phyloP scores from a whole-genome alignment of 768 basidiomycete species.

The Jaapia argillacea region DNA sequence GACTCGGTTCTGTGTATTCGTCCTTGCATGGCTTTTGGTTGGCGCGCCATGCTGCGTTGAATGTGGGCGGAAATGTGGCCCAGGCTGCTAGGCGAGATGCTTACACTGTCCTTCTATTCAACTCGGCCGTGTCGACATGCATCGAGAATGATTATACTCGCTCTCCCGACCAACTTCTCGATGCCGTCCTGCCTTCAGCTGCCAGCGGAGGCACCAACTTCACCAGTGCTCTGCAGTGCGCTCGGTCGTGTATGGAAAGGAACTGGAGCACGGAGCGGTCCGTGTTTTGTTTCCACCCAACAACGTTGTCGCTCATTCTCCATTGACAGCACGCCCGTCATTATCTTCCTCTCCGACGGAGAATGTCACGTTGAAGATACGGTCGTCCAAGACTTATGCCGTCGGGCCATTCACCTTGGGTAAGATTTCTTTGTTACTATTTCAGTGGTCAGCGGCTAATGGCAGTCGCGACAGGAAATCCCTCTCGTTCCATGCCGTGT shows the following conservation, averaged over 20 bases:
- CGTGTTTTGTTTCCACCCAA: neutral
- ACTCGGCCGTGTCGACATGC: slow-evolving; percentile 11
- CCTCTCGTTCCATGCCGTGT: slow-evolving; percentile 49
- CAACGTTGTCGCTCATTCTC: slow-evolving; percentile 2
- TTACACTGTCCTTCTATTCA: slow-evolving; percentile 45
- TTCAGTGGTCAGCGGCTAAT: neutral
- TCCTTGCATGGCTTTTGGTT: slow-evolving; percentile 47
- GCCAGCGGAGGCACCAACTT: slow-evolving; percentile 34
- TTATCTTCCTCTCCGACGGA: slow-evolving; percentile 52
- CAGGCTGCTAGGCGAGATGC: slow-evolving; percentile 32
- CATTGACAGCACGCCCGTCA: slow-evolving; percentile 35
- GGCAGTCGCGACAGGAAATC: slow-evolving; percentile 35
- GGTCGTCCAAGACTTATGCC: slow-evolving; percentile 30
- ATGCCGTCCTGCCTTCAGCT: slow-evolving; percentile 21
- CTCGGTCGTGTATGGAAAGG: slow-evolving; percentile 28
- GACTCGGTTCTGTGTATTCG: slow-evolving; percentile 53
- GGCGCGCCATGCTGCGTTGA: slow-evolving; percentile 36
- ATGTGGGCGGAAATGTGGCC: slow-evolving; percentile 11
- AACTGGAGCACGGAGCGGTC: slow-evolving; percentile 45
- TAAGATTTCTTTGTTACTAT: slow-evolving; percentile 10
- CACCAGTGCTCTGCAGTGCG: slow-evolving; percentile 24
- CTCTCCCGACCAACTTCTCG: slow-evolving; percentile 34
- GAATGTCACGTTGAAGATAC: slow-evolving; percentile 29
- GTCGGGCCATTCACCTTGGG: slow-evolving; percentile 34
- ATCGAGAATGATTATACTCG: slow-evolving; percentile 37